A percentile compares a stretch with the other conserved stretches of the same genome.
Conservation (phyloP, 768 basidiomycete genomes). For the Tephrocybe rancida region DNA sequence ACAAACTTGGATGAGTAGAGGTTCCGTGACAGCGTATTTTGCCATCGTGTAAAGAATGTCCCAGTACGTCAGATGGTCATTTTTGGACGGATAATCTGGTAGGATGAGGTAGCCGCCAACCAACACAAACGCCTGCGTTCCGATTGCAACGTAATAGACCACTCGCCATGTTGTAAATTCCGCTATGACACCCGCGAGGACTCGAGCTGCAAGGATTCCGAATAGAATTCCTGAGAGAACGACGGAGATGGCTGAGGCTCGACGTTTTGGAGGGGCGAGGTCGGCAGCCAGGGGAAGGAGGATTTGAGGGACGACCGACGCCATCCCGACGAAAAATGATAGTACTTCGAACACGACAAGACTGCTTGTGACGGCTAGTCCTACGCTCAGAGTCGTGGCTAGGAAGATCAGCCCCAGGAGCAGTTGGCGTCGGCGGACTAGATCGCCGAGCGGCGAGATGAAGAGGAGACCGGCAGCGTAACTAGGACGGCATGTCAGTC, state of each 20-base stretch:
- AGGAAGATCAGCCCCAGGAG: conserved; percentile 58
- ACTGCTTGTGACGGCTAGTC: conserved; percentile 61
- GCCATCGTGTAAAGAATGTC: conserved; percentile 77
- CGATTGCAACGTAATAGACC: conserved; percentile 78
- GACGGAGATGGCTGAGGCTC: conserved; percentile 77
- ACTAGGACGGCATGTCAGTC: conserved; percentile 31
- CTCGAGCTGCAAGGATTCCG: conserved; percentile 73
- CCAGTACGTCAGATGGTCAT: conserved; percentile 62
- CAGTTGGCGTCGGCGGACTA: conserved; percentile 76
- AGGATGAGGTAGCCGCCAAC: conserved; percentile 61
- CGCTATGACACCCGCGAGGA: conserved; percentile 73
- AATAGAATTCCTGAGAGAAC: conserved; percentile 73
- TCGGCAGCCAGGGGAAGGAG: conserved; percentile 81
- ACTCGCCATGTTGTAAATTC: conserved; percentile 74
- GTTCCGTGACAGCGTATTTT: conserved; percentile 75
- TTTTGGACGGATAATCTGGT: conserved; percentile 84
- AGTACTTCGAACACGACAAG: conserved; percentile 65
- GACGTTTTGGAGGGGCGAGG: conserved; percentile 71
- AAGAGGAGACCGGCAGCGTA: conserved; percentile 75
- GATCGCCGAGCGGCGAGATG: conserved; percentile 81
- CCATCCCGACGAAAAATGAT: conserved; percentile 69
- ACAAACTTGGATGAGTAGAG: conserved; percentile 68
- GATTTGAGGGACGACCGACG: conserved; percentile 74
- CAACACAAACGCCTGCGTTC: conserved; percentile 62
- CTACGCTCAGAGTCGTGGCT: conserved; percentile 65